Evolutionary conservation across 2,329 filamentous ascomycete genomes (phyloP), one percentile per base, ranked within the genome.

Genomic region (Colletotrichum tanaceti): DNA sequence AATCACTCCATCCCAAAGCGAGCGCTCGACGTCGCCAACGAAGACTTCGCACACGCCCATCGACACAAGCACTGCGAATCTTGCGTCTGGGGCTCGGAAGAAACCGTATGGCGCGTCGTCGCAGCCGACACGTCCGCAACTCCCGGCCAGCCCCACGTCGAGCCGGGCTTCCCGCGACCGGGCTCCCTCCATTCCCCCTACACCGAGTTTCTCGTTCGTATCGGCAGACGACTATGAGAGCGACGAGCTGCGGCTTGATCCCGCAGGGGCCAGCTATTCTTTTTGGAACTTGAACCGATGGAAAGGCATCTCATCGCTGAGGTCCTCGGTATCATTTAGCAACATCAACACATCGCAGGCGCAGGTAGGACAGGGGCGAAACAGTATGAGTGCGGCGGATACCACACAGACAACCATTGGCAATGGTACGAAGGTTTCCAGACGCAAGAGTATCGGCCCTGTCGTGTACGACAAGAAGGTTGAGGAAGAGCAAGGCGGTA

Each of bases 281-380:
- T 89, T 90, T 74, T 90, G 87, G 87, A 89, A 86, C 68, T 74
- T 87, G 22, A 83, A 82, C 43, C 81, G 84, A 24, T 89, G 86
- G 87, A 82, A 81, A 58, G 79, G 80, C 5, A 77, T 84, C 4
- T 76, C 82, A 6, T 70, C 67, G 1, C 41, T 70, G 44, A 65
- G 64, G 18, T 63, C 63, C 3, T 70, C 67, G 4, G 64, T 68
- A 58, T 61, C 50, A 39, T 68, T 47, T 57, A 63, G 49, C 68
- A 64, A 58, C 46, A 50, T 52, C 35, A 59, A 65, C 18, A 39
- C 62, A 44, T 46, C 28, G 11, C 67, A 63, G 24, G 59, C 62
- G 11, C 57, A 52, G 20, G 41, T 24, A 22, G 38, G 47, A 46
- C 59, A 67, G 41, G 62, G 54, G 22, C 70, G 67, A 13, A 49